phyloP scores from a whole-genome alignment of 2,329 filamentous ascomycete genomes.

The Ophiostoma ips region DNA sequence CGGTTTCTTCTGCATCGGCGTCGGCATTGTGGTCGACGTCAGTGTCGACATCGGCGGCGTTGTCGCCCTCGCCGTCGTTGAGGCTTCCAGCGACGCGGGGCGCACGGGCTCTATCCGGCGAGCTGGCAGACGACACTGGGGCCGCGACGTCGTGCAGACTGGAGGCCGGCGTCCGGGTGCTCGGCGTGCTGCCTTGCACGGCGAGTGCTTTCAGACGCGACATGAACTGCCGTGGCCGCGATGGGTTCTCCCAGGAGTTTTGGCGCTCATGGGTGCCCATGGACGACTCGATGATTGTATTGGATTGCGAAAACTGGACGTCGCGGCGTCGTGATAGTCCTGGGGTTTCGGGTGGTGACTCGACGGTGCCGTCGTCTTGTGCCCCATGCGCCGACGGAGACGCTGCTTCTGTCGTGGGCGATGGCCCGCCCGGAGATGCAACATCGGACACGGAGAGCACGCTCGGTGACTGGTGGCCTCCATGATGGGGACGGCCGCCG shows the following conservation, averaged over 20 bases:
- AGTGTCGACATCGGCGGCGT: background rate
- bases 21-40: conserved; percentile 40
- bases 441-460: background rate
- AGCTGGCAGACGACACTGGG: conserved; percentile 30
- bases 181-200: conserved; percentile 33
- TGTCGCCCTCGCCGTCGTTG: conserved; percentile 39
- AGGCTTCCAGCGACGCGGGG: conserved; percentile 14
- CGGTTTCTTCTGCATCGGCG: conserved; percentile 77
- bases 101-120: conserved; percentile 32
- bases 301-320: conserved; percentile 59
- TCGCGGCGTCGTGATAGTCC: conserved; percentile 37
- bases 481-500: conserved; percentile 20
- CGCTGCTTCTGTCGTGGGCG: background rate
- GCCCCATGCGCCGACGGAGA: background rate
- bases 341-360: conserved; percentile 9
- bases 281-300: conserved; percentile 31
- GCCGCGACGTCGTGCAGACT: conserved; percentile 15
- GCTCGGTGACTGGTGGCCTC: background rate
- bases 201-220: conserved; percentile 66
- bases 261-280: conserved; percentile 27
- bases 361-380: background rate
- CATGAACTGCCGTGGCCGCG: conserved; percentile 55
- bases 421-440: background rate
- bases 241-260: conserved; percentile 52
- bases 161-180: conserved; percentile 26